phyloP scores from a whole-genome alignment of 345 rosid species.

The Salix brachista region DNA sequence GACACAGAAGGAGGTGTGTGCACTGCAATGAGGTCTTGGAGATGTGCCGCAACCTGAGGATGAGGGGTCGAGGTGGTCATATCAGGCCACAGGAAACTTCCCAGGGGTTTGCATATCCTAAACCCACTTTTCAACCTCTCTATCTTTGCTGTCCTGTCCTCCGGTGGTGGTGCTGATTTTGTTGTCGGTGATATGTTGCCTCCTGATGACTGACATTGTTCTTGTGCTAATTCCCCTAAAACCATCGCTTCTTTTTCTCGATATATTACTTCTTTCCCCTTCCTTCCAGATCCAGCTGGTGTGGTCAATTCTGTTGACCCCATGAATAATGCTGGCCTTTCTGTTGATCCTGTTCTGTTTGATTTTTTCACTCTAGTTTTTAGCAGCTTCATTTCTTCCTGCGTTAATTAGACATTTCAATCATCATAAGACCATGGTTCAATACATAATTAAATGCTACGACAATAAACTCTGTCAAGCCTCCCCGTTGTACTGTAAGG shows the following conservation, averaged over 20 bases:
- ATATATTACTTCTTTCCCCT: conserved; percentile 8
- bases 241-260: conserved; percentile 8
- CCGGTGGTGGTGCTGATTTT: conserved; percentile 18
- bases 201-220: conserved; percentile 1
- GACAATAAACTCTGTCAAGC: background rate
- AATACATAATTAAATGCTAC: background rate
- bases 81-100: conserved; percentile 74
- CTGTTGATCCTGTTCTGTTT: conserved; percentile 20
- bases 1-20: conserved; percentile 47
- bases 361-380: conserved; percentile 33
- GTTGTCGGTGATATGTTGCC: conserved; percentile 14
- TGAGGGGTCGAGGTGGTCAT: conserved; percentile 29
- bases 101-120: conserved; percentile 76
- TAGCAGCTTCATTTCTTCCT: conserved; percentile 52
- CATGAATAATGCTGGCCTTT: conserved; percentile 1
- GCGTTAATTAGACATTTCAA: conserved; percentile 17
- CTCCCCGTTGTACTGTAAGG: background rate
- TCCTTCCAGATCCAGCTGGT: conserved; percentile 12
- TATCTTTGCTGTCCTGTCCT: conserved; percentile 44
- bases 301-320: conserved; percentile 20
- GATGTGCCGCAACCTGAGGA: conserved; percentile 26
- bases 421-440: background rate
- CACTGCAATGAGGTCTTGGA: conserved; percentile 25
- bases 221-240: conserved; percentile 11
- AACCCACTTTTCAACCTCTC: conserved; percentile 71